Base-by-base conservation (phyloP, 345 rosid genomes). In the Eucalyptus fibrosa region DNA sequence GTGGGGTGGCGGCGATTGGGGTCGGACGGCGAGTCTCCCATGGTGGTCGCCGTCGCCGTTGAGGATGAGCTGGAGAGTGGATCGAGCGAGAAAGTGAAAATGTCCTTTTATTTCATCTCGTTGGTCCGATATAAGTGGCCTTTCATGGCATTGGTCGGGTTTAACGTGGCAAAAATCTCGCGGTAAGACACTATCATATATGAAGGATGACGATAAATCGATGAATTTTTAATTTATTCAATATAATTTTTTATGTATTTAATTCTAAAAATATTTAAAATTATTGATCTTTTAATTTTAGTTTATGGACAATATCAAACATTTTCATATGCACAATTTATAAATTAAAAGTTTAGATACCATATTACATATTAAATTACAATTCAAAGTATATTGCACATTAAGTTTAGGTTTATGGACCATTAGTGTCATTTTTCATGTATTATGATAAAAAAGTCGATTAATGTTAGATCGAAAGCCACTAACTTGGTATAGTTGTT, bases 141-240 rank as follows among this genome's bases (percentile, higher is more conserved):
- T 28, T 37, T 77, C 83, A 12, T 77, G 83, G 83, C 1, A 21
- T 77, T 40, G 30, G 47, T 77, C 30, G 28, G 45, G 82, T 42
- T 42, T 32, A 3, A 2, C 0, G 42, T 17, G 42, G 21, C 42
- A 18, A 17, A 65, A 30, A 67, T 7, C 77, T 65, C 40, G 2
- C 11, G 23, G 19, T 19, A 19, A 1, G 24, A 53, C 59, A 53
- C 56, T 1, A 19, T 28, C 32, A 23, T 50, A 14, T 56, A 55
- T 23, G 60, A 55, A 23, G 60, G 60, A 9, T 23, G 2, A 21
- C 28, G 11, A 4, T 1, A 0, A 0, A 8, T 4, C 0, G 26
- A 55, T 23, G 21, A 51, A 51, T 51, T 51, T 51, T 51, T 51
- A 51, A 51, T 3, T 51, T 51, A 51, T 51, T 51, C 0, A 19